Percentiles rank a stretch among this genome's conserved stretches.
These are phyloP conservation scores for Populus tomentosa DNA, from an alignment of 441 rosid species.

Conservation along the genomic window DNA sequence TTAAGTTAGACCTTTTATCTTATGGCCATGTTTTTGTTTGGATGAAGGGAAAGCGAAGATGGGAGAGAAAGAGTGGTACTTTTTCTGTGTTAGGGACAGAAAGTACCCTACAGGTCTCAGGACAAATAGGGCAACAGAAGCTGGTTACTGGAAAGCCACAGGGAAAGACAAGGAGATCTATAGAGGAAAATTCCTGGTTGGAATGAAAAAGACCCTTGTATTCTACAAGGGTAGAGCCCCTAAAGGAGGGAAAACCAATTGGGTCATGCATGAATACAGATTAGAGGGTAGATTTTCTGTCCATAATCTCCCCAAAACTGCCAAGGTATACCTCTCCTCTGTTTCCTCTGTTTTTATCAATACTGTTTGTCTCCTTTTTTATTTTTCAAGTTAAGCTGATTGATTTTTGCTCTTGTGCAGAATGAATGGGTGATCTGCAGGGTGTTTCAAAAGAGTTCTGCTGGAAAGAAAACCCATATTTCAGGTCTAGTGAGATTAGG, in stretches of 20 bases:
- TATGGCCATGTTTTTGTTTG: background rate
- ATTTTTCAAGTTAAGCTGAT: background rate
- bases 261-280: constrained; percentile 95
- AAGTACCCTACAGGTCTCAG: constrained; percentile 87
- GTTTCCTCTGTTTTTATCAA: background rate
- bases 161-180: constrained; percentile 92
- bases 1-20: background rate
- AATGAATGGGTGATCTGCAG: constrained; percentile 94
- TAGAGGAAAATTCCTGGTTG: constrained; percentile 70
- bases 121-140: constrained; percentile 85
- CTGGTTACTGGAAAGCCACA: constrained; percentile 96
- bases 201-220: constrained; percentile 95
- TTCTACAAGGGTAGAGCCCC: constrained; percentile 91
- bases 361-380: background rate
- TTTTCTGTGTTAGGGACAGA: constrained; percentile 81
- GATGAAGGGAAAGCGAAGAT: constrained; percentile 80
- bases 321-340: constrained; percentile 45
- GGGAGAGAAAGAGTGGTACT: constrained; percentile 98
- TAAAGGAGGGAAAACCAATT: constrained; percentile 68
- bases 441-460: constrained; percentile 70
- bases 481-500: constrained; percentile 42
- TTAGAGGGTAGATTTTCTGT: constrained; percentile 71
- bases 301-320: constrained; percentile 68
- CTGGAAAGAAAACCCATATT: constrained; percentile 67
- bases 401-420: constrained; percentile 29